Conservation (phyloP, 768 basidiomycete genomes). For the Mrakia blollopis region DNA sequence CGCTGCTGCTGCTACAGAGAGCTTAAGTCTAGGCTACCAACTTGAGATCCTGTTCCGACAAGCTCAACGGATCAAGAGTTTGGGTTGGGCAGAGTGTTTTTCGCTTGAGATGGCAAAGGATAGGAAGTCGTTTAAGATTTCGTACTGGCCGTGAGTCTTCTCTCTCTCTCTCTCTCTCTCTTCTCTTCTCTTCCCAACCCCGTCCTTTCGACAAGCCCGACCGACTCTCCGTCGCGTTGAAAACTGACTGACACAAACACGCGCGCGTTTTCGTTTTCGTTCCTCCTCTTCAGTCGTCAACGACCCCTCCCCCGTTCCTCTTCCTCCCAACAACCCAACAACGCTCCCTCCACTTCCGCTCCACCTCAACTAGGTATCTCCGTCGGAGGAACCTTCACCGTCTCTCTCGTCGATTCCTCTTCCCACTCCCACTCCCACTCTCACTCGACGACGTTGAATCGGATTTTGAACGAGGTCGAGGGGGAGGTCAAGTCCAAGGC, state of each 20-base stretch:
- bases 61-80: constrained; percentile 62
- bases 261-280: background rate
- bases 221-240: no score
- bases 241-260: constrained; percentile 7
- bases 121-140: constrained; percentile 62
- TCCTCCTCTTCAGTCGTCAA: constrained; percentile 20
- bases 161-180: background rate
- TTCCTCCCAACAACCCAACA: background rate
- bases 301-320: background rate
- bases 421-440: constrained; percentile 1
- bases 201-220: background rate
- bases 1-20: constrained; percentile 55
- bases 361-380: background rate
- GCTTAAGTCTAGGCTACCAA: constrained; percentile 88
- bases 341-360: background rate
- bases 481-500: constrained; percentile 34
- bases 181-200: background rate
- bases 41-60: constrained; percentile 63
- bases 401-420: constrained; percentile 52
- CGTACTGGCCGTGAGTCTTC: constrained; percentile 76
- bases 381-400: constrained; percentile 63
- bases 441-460: constrained; percentile 19
- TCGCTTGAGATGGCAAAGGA: constrained; percentile 64
- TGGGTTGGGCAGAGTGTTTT: constrained; percentile 80
- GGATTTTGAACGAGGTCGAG: constrained; percentile 31